A percentile compares a stretch with the other conserved stretches of the same genome.
Conservation (phyloP, 2,329 filamentous ascomycete species). For the Fusarium pseudocircinatum region DNA sequence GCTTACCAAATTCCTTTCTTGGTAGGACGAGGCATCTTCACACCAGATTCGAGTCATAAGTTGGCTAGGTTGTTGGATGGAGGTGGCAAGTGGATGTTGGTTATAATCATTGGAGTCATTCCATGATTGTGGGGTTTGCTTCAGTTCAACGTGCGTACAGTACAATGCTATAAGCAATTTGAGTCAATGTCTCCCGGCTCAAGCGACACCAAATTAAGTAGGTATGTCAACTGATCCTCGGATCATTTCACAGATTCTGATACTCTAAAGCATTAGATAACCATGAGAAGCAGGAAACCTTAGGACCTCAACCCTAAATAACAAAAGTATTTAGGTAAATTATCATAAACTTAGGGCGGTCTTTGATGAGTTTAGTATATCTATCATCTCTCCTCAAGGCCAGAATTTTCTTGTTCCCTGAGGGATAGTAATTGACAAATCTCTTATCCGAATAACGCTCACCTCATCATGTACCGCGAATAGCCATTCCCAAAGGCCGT, state of each 20-base stretch:
- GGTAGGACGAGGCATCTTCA: conserved; percentile 33
- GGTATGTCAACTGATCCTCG: no score
- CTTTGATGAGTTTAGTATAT: neutral
- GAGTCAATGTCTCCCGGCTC: rapidly evolving
- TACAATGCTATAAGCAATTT: neutral
- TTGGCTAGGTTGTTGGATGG: neutral
- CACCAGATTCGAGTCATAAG: no score
- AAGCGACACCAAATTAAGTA: neutral
- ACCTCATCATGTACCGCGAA: neutral
- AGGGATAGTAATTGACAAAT: rapidly evolving
- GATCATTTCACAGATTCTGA: neutral
- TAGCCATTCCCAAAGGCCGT: neutral
- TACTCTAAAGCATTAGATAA: neutral
- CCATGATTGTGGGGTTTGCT: neutral
- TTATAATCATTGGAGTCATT: neutral
- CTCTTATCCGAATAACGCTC: neutral
- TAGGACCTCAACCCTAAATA: neutral
- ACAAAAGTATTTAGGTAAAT: neutral
- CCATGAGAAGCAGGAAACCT: rapidly evolving
- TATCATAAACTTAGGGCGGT: neutral
- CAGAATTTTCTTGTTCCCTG: rapidly evolving
- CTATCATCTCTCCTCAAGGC: no score
- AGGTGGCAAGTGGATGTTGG: neutral
- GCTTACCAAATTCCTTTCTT: conserved; percentile 38
- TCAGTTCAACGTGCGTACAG: neutral